Base-by-base conservation (phyloP, 1,284 basidiomycete species). In the Takashimella tepidaria region DNA sequence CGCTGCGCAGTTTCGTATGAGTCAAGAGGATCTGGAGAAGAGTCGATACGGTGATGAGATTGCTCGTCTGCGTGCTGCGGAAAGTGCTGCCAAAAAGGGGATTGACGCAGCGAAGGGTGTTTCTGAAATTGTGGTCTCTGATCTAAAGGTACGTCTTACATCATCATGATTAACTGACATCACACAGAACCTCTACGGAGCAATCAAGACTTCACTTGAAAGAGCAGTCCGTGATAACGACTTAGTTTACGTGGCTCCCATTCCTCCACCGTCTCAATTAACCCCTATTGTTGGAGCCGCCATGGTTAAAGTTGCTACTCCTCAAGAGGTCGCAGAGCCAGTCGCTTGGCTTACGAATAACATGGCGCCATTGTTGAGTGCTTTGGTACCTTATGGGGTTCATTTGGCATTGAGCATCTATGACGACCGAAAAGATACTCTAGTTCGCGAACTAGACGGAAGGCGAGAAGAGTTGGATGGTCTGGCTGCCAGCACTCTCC, bases 191-290 rank as follows among this genome's bases (percentile, higher is more conserved):
- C 78, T 96, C 19, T 82, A 88, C 64, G 85, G 81, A 45, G 84
- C 84, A 37, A 72, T 91, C 27, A 66, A 72, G 22, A 63, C 74
- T 3, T 75, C 78, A 21, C 65, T 80, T 20, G 74, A 79, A 2
- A 82, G 89, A 13, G 90, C 93, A 0, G 83, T 87, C 57, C 83
- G 89, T 24, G 96, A 98, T 73, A 99, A 99, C 68, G 89, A 97
- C 71, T 78, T 98, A 4, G 96, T 99, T 49, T 99, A 98, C 75
- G 89, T 97, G 61, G 82, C 91, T 54, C 85, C 89, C 45, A 81
- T 96, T 0, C 92, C 92, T 0, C 78, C 89, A 0, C 68, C 82
- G 1, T 83, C 87, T 2, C 80, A 85, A 24, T 80, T 97, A 3
- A 75, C 86, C 0, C 70, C 81, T 0, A 85, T 98, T 45, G 75